phyloP scores from a whole-genome alignment of 768 basidiomycete species.

The Mycena belliarum region DNA sequence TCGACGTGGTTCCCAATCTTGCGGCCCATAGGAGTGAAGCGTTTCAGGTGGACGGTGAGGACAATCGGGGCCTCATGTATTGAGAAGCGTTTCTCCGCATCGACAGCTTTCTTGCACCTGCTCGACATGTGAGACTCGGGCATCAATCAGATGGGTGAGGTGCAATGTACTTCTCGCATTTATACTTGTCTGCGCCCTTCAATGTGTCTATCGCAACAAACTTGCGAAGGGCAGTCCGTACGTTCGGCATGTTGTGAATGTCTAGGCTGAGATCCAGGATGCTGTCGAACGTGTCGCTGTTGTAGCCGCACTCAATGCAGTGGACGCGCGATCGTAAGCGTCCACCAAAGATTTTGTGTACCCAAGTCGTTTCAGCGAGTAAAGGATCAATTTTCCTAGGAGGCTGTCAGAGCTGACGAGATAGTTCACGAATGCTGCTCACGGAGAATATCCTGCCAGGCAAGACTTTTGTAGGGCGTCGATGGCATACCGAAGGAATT shows the following conservation, averaged over 20 bases:
- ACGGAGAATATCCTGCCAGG: slow-evolving; percentile 72
- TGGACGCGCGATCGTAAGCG: slow-evolving; percentile 87
- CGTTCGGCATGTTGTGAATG: slow-evolving; percentile 59
- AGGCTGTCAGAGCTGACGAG: background rate
- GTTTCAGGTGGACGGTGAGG: slow-evolving; percentile 91
- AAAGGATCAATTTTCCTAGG: slow-evolving; percentile 69
- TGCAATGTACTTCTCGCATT: slow-evolving; percentile 93
- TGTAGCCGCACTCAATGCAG: slow-evolving; percentile 77
- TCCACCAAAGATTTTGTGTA: slow-evolving; percentile 94
- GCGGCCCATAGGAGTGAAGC: slow-evolving; percentile 87
- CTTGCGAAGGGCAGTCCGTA: slow-evolving; percentile 75
- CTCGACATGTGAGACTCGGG: background rate
- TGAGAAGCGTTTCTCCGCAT: slow-evolving; percentile 88
- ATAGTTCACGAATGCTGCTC: slow-evolving; percentile 29
- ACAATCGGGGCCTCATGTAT: slow-evolving; percentile 86
- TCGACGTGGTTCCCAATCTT: slow-evolving; percentile 78
- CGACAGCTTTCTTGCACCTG: slow-evolving; percentile 91
- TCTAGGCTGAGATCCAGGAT: slow-evolving; percentile 94
- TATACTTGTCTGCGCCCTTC: slow-evolving; percentile 93
- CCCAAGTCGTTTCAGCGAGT: slow-evolving; percentile 86
- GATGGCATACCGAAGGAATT: slow-evolving; percentile 92
- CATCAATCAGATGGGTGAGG: background rate
- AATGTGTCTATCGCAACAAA: slow-evolving; percentile 83
- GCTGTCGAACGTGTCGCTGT: slow-evolving; percentile 95
- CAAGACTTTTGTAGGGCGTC: slow-evolving; percentile 89